phyloP scores from a whole-genome alignment of 2,329 filamentous ascomycete species.

The Paraphoma chrysanthemicola region DNA sequence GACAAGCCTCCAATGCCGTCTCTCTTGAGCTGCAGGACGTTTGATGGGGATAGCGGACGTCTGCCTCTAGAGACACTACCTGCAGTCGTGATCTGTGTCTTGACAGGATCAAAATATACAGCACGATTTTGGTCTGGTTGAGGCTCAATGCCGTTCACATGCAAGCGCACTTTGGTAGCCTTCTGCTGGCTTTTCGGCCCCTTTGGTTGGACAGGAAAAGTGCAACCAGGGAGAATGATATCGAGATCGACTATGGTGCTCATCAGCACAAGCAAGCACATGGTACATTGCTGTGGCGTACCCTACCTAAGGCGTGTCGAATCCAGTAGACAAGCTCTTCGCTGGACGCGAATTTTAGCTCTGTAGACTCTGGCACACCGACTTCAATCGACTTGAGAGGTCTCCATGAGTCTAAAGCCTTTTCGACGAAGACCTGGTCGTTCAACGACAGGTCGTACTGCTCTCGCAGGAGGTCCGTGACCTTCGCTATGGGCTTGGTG shows the following conservation, averaged over 20 bases:
- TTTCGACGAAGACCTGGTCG: slow-evolving; percentile 63
- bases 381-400: slow-evolving; percentile 40
- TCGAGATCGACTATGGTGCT: slow-evolving; percentile 65
- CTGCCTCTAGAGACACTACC: slow-evolving; percentile 12
- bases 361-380: slow-evolving; percentile 24
- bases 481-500: slow-evolving; percentile 60
- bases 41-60: slow-evolving; percentile 12
- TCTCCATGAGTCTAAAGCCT: slow-evolving; percentile 48
- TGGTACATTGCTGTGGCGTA: neutral
- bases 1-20: slow-evolving; percentile 72
- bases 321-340: slow-evolving; percentile 41
- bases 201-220: slow-evolving; percentile 65
- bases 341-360: slow-evolving; percentile 30
- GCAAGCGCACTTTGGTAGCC: slow-evolving; percentile 62
- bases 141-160: slow-evolving; percentile 62
- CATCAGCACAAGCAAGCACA: neutral
- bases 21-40: slow-evolving; percentile 38
- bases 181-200: slow-evolving; percentile 61
- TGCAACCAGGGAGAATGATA: slow-evolving; percentile 72
- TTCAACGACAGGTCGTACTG: slow-evolving; percentile 72
- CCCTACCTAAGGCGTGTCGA: slow-evolving; percentile 40
- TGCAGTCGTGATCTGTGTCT: slow-evolving; percentile 29
- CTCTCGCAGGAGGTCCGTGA: slow-evolving; percentile 74
- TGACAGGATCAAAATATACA: slow-evolving; percentile 39
- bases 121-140: slow-evolving; percentile 30